Conservation (phyloP, 192 early-diverging fungal species). For the Backusella circina region DNA sequence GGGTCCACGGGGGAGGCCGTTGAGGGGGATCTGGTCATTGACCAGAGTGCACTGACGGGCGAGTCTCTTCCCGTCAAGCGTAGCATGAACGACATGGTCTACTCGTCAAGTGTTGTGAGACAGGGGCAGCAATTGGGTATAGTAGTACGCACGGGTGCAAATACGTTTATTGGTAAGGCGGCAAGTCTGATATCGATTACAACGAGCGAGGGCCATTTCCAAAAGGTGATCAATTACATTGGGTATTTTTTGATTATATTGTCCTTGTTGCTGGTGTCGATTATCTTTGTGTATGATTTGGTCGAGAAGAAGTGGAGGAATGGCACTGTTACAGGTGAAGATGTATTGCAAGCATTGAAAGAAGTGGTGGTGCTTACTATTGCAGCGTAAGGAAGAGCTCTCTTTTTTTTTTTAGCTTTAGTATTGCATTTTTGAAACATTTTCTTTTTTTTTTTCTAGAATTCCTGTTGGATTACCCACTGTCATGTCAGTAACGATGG, state of each 20-base stretch:
- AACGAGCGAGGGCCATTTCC: slow-evolving; percentile 70
- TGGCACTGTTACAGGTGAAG: slow-evolving; percentile 52
- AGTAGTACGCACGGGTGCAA: slow-evolving; percentile 69
- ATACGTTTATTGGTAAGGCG: slow-evolving; percentile 74
- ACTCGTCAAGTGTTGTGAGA: slow-evolving; percentile 70
- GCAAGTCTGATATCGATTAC: slow-evolving; percentile 68
- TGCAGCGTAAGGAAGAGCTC: slow-evolving; percentile 50
- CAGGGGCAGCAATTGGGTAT: slow-evolving; percentile 70
- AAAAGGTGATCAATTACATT: slow-evolving; percentile 71
- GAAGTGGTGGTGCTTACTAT: slow-evolving; percentile 70
- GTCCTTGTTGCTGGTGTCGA: slow-evolving; percentile 43
- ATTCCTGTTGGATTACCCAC: slow-evolving; percentile 80
- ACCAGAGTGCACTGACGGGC: slow-evolving; percentile 72
- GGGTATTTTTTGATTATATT: slow-evolving; percentile 74
- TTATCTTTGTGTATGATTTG: slow-evolving; percentile 51
- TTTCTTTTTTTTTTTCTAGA: slow-evolving; percentile 11
- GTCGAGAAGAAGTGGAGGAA: slow-evolving; percentile 22
- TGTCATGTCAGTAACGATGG: slow-evolving; percentile 83
- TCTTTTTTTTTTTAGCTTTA: background rate
- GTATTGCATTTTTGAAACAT: background rate
- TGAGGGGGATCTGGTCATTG: slow-evolving; percentile 53
- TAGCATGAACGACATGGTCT: slow-evolving; percentile 55
- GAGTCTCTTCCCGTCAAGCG: slow-evolving; percentile 67
- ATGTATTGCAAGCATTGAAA: slow-evolving; percentile 48
- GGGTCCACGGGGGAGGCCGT: slow-evolving; percentile 46